Percentiles rank a stretch among this genome's conserved stretches.
Conservation (phyloP, 1,139 yeast species). For the Kodamaea suecica region DNA sequence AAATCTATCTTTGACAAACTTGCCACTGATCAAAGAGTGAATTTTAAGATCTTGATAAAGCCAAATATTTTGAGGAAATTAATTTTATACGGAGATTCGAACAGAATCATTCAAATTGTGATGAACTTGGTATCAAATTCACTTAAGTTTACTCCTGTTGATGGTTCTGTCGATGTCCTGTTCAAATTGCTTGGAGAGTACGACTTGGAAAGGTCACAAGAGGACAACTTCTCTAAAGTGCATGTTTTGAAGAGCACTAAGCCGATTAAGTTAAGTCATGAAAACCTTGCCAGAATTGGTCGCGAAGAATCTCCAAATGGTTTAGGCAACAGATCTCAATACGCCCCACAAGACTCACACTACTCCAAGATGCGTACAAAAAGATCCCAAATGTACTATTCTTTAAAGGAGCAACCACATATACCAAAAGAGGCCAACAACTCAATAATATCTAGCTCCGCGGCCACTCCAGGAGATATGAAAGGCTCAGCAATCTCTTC, state of each 20-base stretch:
- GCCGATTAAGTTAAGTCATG: background rate
- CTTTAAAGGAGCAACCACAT: constrained; percentile 2
- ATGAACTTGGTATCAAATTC: constrained; percentile 88
- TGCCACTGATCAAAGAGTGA: constrained; percentile 74
- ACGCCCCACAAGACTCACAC: background rate
- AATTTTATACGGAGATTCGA: constrained; percentile 78
- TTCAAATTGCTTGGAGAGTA: constrained; percentile 70
- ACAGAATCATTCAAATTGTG: constrained; percentile 80
- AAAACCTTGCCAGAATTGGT: background rate
- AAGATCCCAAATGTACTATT: background rate
- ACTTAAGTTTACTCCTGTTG: constrained; percentile 82
- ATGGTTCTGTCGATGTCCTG: constrained; percentile 72
- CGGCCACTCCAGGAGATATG: background rate
- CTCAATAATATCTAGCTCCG: background rate
- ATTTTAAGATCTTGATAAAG: constrained; percentile 50
- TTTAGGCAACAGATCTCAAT: background rate
- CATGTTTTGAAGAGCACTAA: constrained; percentile 16
- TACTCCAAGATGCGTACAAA: background rate
- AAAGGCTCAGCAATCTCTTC: background rate
- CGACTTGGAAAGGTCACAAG: constrained; percentile 46
- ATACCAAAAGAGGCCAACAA: background rate
- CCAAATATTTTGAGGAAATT: constrained; percentile 63
- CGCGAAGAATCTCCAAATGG: background rate
- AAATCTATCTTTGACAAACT: constrained; percentile 84
- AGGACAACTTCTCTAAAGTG: constrained; percentile 28